Percentiles rank a stretch among this genome's conserved stretches.
Evolutionary conservation across 139 green algal species (phyloP).

Genomic region (Volvox africanus): DNA sequence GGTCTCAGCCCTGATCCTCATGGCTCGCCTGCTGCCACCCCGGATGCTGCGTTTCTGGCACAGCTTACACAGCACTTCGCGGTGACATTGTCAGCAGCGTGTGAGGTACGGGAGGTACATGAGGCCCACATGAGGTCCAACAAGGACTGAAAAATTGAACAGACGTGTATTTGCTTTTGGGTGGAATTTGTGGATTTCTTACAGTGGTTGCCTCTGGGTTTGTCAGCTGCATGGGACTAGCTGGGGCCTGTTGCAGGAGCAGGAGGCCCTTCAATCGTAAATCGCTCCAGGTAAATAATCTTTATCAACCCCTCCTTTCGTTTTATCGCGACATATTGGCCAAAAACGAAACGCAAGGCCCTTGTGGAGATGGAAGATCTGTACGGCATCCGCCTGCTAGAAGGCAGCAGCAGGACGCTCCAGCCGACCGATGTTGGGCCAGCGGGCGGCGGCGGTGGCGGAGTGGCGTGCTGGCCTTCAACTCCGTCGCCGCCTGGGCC

Average conservation of each 20-base stretch:
- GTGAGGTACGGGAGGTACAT: neutral
- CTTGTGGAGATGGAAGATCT: neutral
- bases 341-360: neutral
- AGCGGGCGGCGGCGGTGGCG: neutral
- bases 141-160: no score
- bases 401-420: neutral
- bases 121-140: no score
- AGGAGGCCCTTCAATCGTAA: neutral
- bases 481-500: neutral
- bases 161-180: neutral
- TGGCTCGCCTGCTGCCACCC: neutral
- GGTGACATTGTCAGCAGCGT: neutral
- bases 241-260: neutral
- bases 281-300: neutral
- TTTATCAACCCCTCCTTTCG: neutral
- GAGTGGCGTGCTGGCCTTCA: neutral
- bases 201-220: no score
- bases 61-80: neutral
- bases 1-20: no score
- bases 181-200: neutral
- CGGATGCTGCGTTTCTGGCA: neutral
- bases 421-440: neutral
- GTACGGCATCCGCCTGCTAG: conserved; percentile 2
- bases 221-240: neutral
- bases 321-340: neutral